Evolutionary conservation across 2,329 filamentous ascomycete species (phyloP).

Genomic region (Elsinoe perseae): DNA sequence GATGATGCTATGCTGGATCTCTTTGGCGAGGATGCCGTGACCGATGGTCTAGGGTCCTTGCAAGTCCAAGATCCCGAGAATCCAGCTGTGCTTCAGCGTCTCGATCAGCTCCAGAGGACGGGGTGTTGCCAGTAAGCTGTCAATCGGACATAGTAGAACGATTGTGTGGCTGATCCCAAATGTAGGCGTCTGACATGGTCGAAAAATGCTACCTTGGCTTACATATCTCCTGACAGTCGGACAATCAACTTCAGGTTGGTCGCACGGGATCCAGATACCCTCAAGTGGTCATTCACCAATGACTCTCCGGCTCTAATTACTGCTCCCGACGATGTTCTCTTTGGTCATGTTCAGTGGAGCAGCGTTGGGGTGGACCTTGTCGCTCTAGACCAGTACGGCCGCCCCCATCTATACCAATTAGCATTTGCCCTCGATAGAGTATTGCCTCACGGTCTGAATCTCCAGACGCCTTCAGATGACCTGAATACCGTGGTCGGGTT

Average conservation of each 20-base stretch:
- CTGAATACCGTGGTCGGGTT: constrained; percentile 71
- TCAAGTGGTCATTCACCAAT: constrained; percentile 67
- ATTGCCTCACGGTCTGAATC: constrained; percentile 52
- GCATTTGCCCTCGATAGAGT: constrained; percentile 67
- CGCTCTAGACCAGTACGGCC: constrained; percentile 69
- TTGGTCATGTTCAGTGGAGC: constrained; percentile 80
- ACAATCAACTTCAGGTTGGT: constrained; percentile 66
- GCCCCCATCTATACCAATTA: constrained; percentile 66
- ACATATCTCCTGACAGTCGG: constrained; percentile 64
- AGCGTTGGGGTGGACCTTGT: constrained; percentile 71
- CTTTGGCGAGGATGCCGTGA: constrained; percentile 57
- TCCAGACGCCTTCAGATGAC: constrained; percentile 64
- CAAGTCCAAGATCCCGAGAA: constrained; percentile 47
- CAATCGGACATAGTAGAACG: constrained; percentile 1
- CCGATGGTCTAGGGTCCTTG: constrained; percentile 52
- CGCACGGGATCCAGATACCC: constrained; percentile 58
- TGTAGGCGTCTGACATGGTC: constrained; percentile 78
- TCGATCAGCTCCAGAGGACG: constrained; percentile 67
- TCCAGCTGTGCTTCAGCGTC: constrained; percentile 61
- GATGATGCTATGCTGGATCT: constrained; percentile 55
- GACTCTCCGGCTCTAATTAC: constrained; percentile 59
- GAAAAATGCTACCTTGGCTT: constrained; percentile 74
- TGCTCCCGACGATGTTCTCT: constrained; percentile 53
- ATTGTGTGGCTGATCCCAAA: not conserved
- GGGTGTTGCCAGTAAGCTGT: constrained; percentile 73